Evolutionary conservation across 2,329 filamentous ascomycete species (phyloP).

Genomic region (Colletotrichum abscissum): DNA sequence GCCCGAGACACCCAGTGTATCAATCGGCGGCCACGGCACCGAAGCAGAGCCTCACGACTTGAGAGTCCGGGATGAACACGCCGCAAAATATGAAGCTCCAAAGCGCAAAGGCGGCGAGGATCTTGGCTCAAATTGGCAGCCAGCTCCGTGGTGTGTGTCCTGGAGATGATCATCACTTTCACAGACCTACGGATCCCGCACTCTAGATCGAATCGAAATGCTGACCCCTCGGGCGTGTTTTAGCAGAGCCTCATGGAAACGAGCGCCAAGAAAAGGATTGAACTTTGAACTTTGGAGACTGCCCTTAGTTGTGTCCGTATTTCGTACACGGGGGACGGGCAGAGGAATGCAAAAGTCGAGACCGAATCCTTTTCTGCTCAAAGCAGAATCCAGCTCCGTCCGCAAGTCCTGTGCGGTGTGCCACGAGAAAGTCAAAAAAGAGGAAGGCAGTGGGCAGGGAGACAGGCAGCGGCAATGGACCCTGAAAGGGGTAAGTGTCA

Average conservation of each 20-base stretch:
- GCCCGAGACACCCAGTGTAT: neutral
- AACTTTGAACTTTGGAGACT: constrained; percentile 8
- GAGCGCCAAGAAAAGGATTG: constrained; percentile 16
- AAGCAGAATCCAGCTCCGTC: constrained; percentile 27
- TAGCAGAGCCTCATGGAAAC: constrained; percentile 27
- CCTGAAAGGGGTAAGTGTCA: constrained; percentile 19
- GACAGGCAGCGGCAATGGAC: constrained; percentile 27
- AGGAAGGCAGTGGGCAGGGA: constrained; percentile 6
- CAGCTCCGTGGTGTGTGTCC: constrained; percentile 28
- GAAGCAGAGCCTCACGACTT: constrained; percentile 12
- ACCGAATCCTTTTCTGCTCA: constrained; percentile 1
- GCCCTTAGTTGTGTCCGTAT: neutral
- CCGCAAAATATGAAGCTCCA: constrained; percentile 1
- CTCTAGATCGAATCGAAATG: neutral
- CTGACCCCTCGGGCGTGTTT: constrained; percentile 22
- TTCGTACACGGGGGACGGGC: neutral
- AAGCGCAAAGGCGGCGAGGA: constrained; percentile 20
- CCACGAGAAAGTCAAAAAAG: constrained; percentile 10
- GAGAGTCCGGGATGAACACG: neutral
- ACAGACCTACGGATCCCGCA: constrained; percentile 8
- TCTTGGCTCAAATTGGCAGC: constrained; percentile 19
- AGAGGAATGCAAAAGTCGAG: neutral
- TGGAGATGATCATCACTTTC: neutral
- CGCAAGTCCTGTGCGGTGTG: neutral
- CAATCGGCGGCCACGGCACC: neutral